Percentiles rank a stretch among this genome's conserved stretches.
phyloP scores from a whole-genome alignment of 2,329 filamentous ascomycete genomes.

The Colletotrichum costaricense region DNA sequence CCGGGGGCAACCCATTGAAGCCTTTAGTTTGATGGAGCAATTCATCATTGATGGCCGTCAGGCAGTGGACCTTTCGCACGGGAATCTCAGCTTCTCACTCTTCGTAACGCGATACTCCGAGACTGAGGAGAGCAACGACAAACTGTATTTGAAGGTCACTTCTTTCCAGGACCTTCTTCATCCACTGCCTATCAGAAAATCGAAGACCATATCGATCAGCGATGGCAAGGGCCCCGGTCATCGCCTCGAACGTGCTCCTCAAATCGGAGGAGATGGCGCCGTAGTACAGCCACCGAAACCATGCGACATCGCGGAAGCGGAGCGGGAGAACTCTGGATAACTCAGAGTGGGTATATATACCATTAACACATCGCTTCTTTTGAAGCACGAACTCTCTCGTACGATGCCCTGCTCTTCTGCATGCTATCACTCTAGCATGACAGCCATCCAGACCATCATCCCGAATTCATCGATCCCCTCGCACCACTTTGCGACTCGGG shows the following conservation, averaged over 20 bases:
- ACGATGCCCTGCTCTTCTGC: too few species aligned
- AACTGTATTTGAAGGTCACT: not conserved
- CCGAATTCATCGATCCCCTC: constrained; percentile 41
- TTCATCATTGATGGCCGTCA: constrained; percentile 5
- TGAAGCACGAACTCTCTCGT: not conserved
- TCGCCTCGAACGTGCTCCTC: not conserved
- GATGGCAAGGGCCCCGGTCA: not conserved
- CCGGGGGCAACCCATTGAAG: not conserved
- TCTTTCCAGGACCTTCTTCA: not conserved
- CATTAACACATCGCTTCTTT: not conserved
- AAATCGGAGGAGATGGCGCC: not conserved
- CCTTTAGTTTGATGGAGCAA: constrained; percentile 3
- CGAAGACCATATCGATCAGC: not conserved
- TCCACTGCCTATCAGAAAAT: not conserved
- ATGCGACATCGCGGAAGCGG: not conserved
- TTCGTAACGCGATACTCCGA: constrained; percentile 8
- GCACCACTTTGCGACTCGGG: constrained; percentile 41
- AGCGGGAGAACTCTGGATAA: not conserved
- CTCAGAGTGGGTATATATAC: not conserved
- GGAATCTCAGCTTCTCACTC: not conserved
- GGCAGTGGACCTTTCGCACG: not conserved
- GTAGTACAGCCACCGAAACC: not conserved
- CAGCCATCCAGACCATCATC: constrained; percentile 44
- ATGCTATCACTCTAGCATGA: constrained; percentile 42
- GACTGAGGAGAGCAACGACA: not conserved